Evolutionary conservation across 2,329 filamentous ascomycete genomes (phyloP).

Genomic region (Domatiomyces globalis): DNA sequence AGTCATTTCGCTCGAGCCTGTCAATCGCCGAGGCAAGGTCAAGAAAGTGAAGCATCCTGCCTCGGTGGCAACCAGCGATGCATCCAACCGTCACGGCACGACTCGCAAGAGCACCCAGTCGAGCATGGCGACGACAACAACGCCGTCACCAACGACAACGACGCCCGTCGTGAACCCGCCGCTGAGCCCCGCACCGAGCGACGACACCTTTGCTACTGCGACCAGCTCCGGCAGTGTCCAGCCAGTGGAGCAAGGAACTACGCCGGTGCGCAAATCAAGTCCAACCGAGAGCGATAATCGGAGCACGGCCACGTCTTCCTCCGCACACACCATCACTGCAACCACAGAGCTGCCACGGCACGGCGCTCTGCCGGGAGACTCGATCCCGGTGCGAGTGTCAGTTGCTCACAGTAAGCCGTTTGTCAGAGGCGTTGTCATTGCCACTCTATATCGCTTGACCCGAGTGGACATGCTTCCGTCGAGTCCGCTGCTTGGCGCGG

Average conservation of each 20-base stretch:
- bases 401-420: conserved; percentile 71
- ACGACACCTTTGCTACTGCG: conserved; percentile 56
- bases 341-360: conserved; percentile 70
- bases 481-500: conserved; percentile 44
- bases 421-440: conserved; percentile 83
- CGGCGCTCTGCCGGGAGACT: conserved; percentile 75
- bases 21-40: conserved; percentile 55
- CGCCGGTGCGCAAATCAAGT: conserved; percentile 18
- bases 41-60: conserved; percentile 39
- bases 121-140: conserved; percentile 2
- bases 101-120: conserved; percentile 18
- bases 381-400: conserved; percentile 61
- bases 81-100: conserved; percentile 33
- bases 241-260: conserved; percentile 32
- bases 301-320: conserved; percentile 39
- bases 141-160: conserved; percentile 7
- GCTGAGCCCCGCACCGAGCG: conserved; percentile 44
- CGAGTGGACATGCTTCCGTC: conserved; percentile 68
- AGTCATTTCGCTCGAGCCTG: conserved; percentile 74
- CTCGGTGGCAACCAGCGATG: conserved; percentile 30
- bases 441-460: conserved; percentile 82
- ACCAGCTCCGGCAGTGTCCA: conserved; percentile 47
- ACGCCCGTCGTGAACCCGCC: conserved; percentile 26
- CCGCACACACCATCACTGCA: conserved; percentile 69
- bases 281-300: conserved; percentile 33